Conservation (phyloP, 2,329 filamentous ascomycete genomes). For the Aspergillus amoenus region DNA sequence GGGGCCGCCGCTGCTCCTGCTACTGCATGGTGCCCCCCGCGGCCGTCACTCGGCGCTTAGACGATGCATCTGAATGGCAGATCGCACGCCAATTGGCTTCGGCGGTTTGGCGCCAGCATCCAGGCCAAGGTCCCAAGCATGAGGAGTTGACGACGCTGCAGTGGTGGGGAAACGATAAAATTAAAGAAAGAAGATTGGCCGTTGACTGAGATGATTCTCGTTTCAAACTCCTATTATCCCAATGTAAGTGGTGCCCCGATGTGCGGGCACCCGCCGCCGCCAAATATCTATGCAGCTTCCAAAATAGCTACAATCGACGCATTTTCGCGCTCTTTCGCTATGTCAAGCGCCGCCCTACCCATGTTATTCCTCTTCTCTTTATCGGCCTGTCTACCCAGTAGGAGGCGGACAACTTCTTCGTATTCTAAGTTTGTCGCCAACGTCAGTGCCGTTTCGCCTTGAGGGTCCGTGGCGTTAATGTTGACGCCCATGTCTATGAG, state of each 20-base stretch:
- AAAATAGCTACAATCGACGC: conserved; percentile 6
- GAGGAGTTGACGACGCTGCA: neutral
- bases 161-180: no score
- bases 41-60: conserved; percentile 15
- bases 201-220: no score
- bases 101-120: neutral
- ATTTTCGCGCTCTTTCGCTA: neutral
- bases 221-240: no score
- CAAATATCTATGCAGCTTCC: neutral
- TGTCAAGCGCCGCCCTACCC: conserved; percentile 10
- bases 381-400: conserved; percentile 8
- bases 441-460: conserved; percentile 12
- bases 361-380: neutral
- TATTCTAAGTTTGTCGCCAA: conserved; percentile 1
- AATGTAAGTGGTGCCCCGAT: no score
- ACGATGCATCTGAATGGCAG: conserved; percentile 9
- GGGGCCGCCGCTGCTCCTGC: conserved; percentile 3
- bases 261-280: no score
- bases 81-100: conserved; percentile 7
- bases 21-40: conserved; percentile 13
- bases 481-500: conserved; percentile 21
- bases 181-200: no score
- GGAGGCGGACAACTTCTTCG: neutral
- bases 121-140: neutral
- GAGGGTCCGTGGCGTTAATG: conserved; percentile 13